Evolutionary conservation across 192 early-diverging fungal species (phyloP), one percentile per base, ranked within the genome.

Genomic region (Pecoramyces ruminantium): DNA sequence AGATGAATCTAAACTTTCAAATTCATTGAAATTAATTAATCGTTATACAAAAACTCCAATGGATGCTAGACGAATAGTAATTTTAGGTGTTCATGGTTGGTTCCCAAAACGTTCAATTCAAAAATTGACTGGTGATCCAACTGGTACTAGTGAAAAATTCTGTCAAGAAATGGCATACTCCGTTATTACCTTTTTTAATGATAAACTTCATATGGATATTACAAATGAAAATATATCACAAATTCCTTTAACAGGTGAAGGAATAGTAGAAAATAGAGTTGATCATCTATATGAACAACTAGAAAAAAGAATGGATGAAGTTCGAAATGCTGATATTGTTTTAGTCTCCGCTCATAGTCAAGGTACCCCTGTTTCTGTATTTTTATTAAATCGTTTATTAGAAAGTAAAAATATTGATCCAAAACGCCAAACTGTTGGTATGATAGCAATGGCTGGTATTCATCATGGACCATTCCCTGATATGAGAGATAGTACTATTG

Each of bases 381-480:
- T 96, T 79, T 83, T 99, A 17, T 82, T 96, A 9, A 87, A 93
- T 29, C 83, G 91, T 30, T 87, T 99, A 29, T 87, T 99, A 14
- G 84, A 91, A 38, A 86, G 92, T 79, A 89, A 87, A 1, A 79
- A 92, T 28, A 84, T 95, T 13, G 89, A 96, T 80, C 84, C 90
- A 0, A 83, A 82, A 21, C 85, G 92, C 40, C 96, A 97, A 83
- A 89, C 91, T 11, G 85, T 95, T 29, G 90, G 89, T 28, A 89
- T 97, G 82, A 83, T 96, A 39, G 93, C 96, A 28, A 96, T 97
- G 96, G 96, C 96, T 4, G 95, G 95, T 8, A 95, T 97, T 30
- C 90, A 90, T 16, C 95, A 98, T 83, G 96, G 51, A 40, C 80
- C 58, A 25, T 78, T 81, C n/a, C 80, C 67, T 11, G 25, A 27